phyloP scores from a whole-genome alignment of 1,284 basidiomycete genomes.

The Leccinum fuscescens region DNA sequence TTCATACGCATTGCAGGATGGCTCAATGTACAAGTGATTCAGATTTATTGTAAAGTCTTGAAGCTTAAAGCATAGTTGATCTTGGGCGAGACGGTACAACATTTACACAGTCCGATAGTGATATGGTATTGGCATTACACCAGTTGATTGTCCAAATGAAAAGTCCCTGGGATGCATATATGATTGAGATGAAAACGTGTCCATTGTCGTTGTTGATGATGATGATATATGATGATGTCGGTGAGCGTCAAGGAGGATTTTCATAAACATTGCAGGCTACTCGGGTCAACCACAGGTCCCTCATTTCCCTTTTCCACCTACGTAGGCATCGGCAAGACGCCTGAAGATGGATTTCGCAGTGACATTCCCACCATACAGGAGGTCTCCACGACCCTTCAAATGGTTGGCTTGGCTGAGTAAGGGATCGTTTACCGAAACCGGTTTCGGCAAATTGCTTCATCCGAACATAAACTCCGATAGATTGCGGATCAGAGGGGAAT shows the following conservation, averaged over 20 bases:
- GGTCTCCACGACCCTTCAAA: constrained; percentile 32
- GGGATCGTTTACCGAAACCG: constrained; percentile 8
- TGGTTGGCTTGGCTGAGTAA: background rate
- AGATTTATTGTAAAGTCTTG: background rate
- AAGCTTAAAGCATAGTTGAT: background rate
- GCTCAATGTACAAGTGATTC: background rate
- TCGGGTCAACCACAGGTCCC: constrained; percentile 31
- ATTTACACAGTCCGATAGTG: background rate
- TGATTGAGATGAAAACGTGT: constrained; percentile 1
- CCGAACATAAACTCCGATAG: background rate
- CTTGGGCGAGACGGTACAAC: background rate
- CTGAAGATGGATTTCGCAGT: constrained; percentile 15
- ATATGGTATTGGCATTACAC: constrained; percentile 2
- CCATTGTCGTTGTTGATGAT: background rate
- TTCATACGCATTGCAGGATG: background rate
- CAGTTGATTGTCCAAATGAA: constrained; percentile 9
- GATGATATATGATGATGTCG: background rate
- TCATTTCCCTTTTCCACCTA: constrained; percentile 32
- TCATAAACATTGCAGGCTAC: constrained; percentile 29
- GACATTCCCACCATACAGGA: constrained; percentile 34
- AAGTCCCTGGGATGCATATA: constrained; percentile 2
- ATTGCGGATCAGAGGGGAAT: constrained; percentile 34
- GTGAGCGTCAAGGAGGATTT: constrained; percentile 9
- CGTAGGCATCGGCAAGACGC: constrained; percentile 22
- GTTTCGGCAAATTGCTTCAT: constrained; percentile 7